Conservation (phyloP, 129 eudicot genomes). For the Lactuca saligna region DNA sequence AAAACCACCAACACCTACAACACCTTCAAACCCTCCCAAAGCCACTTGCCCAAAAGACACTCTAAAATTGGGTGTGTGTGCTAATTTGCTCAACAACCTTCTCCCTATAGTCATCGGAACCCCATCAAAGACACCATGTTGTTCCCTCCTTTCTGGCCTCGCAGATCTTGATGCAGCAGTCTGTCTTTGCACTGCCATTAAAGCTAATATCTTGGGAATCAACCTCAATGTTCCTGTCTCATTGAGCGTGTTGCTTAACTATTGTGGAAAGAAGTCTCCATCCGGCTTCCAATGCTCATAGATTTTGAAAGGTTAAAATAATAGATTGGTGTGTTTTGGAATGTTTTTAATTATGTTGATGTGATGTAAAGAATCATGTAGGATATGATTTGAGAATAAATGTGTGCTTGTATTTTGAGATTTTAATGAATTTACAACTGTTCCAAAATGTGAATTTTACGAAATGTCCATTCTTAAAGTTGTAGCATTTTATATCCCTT, state of each 20-base stretch:
- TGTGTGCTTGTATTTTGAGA: not conserved
- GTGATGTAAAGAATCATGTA: constrained; percentile 16
- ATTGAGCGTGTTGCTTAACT: too few relatives aligned
- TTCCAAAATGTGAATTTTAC: too few relatives aligned
- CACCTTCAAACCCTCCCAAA: constrained; percentile 10
- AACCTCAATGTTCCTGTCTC: too few relatives aligned
- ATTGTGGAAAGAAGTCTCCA: constrained; percentile 50
- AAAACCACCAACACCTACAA: not conserved
- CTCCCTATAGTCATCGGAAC: constrained; percentile 35
- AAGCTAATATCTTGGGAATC: too few relatives aligned
- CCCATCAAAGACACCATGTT: constrained; percentile 51
- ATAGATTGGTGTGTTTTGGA: not conserved
- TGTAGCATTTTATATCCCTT: too few relatives aligned
- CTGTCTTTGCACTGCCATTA: too few relatives aligned
- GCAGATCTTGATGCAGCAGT: constrained; percentile 65
- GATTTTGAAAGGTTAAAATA: not conserved
- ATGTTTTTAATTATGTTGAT: not conserved
- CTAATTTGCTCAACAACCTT: constrained; percentile 36
- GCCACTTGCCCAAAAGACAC: constrained; percentile 50
- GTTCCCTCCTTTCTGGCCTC: constrained; percentile 48
- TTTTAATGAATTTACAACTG: too few relatives aligned
- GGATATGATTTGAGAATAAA: constrained; percentile 17
- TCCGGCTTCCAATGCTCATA: constrained; percentile 44
- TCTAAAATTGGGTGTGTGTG: constrained; percentile 52
- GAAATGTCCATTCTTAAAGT: too few relatives aligned